Conservation (phyloP, 257 asterid species). For the Penstemon newberryi region DNA sequence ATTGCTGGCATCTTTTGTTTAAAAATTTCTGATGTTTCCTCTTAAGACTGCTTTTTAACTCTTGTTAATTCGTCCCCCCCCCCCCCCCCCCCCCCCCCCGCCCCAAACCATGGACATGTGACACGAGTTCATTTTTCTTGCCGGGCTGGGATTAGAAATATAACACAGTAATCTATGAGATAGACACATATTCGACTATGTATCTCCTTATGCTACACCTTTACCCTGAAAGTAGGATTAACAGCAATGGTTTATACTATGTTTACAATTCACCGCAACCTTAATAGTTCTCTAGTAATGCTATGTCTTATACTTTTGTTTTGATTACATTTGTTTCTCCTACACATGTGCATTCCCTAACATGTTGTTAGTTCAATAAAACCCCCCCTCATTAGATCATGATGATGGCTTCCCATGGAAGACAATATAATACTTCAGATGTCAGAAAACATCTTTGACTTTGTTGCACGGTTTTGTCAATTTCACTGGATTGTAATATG, state of each 20-base stretch:
- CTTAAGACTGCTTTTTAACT: background rate
- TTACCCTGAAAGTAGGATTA: conserved; percentile 7
- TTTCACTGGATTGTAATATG: conserved; percentile 17
- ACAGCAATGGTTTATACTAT: background rate
- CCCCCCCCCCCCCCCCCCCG: too few species aligned
- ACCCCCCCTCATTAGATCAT: background rate
- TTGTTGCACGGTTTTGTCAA: conserved; percentile 8
- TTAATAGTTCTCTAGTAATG: conserved; percentile 10
- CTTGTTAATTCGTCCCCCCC: background rate
- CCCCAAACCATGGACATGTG: background rate
- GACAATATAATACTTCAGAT: background rate
- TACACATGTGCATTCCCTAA: background rate
- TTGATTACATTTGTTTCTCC: background rate
- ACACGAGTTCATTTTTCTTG: background rate
- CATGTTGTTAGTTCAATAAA: conserved; percentile 8
- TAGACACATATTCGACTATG: background rate
- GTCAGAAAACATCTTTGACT: background rate
- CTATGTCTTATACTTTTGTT: background rate
- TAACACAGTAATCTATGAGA: background rate
- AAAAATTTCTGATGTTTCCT: background rate
- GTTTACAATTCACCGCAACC: background rate
- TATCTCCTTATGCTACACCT: background rate
- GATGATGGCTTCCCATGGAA: conserved; percentile 20
- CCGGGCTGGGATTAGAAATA: background rate
- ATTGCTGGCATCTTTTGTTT: background rate